Evolutionary conservation across 495 filamentous ascomycete species (phyloP), one percentile per base, ranked within the genome.

Genomic region (Lepraria neglecta): DNA sequence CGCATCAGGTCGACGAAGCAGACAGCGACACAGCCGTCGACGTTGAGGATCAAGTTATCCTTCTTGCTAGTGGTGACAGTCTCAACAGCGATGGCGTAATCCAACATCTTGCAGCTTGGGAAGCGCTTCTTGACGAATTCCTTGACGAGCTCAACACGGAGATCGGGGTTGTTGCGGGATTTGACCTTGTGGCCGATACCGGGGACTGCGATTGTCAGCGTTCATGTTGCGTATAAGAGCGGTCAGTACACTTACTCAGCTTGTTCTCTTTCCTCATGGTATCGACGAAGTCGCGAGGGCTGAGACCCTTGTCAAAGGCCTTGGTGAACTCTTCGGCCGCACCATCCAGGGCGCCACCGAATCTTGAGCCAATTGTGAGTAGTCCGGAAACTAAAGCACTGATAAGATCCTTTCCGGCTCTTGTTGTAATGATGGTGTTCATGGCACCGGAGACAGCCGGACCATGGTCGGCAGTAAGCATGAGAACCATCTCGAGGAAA

Each of bases 401-500:
- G 81, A 98, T 96, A 65, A 98, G 81, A 76, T 98, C 94, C 82
- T 98, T 98, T 71, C 94, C 94, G 59, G 94, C 94, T 85, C 94
- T 87, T 51, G 94, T 98, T 58, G 94, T 98, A 75, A 98, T 97
- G 77, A 98, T 98, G 65, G 94, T 98, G 86, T 98, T 98, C 94
- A 98, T 98, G 69, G 94, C 94, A 80, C 94, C 94, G 66, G 94
- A 98, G 64, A 98, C 94, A 70, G 94, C 94, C 47, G 94, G 94
- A 77, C 94, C 94, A 84, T 98, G 94, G 72, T 98, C 94, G 68
- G 94, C 94, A 69, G 94, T 98, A 72, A 98, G 84, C 94, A 98
- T 98, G 74, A 98, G 91, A 67, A 98, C 95, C 94, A 98, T 98
- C 83, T 98, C 94, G 66, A 98, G 78, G 85, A 98, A 98, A 80